A percentile compares a stretch with the other conserved stretches of the same genome.
Conservation (phyloP, 2,329 filamentous ascomycete genomes). For the Botryosphaeria agaves region DNA sequence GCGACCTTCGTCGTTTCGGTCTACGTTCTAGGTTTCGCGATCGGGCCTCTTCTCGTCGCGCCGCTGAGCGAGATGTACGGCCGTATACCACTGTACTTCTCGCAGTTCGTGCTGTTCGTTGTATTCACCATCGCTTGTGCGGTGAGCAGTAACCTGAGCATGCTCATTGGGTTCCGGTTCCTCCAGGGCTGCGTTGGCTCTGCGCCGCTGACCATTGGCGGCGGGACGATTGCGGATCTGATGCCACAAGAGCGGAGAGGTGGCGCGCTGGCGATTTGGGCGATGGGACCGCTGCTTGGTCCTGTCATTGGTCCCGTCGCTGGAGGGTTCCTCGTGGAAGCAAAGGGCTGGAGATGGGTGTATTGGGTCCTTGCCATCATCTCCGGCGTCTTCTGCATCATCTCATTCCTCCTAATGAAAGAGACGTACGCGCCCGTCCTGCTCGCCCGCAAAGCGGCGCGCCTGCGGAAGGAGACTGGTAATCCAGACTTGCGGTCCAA, state of each 20-base stretch:
- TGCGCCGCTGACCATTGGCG: slow-evolving; percentile 16
- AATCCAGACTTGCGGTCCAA: slow-evolving; percentile 9
- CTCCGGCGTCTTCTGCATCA: slow-evolving; percentile 7
- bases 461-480: slow-evolving; percentile 24
- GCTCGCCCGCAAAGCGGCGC: slow-evolving; percentile 23
- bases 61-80: slow-evolving; percentile 20
- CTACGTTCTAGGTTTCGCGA: slow-evolving; percentile 5
- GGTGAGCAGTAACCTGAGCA: slow-evolving; percentile 14
- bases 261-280: slow-evolving; percentile 19
- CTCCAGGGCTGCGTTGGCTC: slow-evolving; percentile 17
- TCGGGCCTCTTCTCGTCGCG: slow-evolving; percentile 8
- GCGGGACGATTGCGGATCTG: slow-evolving; percentile 18
- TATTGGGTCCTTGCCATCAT: slow-evolving; percentile 35
- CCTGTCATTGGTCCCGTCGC: slow-evolving; percentile 21
- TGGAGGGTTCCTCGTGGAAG: slow-evolving; percentile 32
- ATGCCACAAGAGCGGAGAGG: slow-evolving; percentile 16
- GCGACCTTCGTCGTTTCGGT: slow-evolving; percentile 4
- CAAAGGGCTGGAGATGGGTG: slow-evolving; percentile 35
- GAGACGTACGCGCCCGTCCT: slow-evolving; percentile 27
- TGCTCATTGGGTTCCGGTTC: slow-evolving; percentile 20
- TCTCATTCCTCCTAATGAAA: slow-evolving; percentile 14
- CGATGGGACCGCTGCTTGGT: slow-evolving; percentile 17
- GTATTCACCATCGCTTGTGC: slow-evolving; percentile 8
- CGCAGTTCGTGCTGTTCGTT: slow-evolving; percentile 7
- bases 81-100: slow-evolving; percentile 14